Evolutionary conservation across 768 basidiomycete species (phyloP).

Genomic region (Lyophyllum semitale): DNA sequence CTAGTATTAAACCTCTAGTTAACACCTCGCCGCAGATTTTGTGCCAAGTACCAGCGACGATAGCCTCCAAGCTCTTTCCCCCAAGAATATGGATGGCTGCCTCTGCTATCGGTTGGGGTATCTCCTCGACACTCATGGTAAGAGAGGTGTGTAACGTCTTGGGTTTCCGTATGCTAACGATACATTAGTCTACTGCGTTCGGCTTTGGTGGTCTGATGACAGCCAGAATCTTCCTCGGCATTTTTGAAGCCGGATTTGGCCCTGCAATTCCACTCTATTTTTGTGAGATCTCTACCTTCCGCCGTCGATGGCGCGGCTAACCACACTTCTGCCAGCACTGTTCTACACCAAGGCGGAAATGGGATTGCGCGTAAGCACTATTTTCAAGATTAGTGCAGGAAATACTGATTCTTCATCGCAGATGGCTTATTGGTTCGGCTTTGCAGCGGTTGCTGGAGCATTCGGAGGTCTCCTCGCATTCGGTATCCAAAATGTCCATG

Average conservation of each 20-base stretch:
- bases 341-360: constrained; percentile 79
- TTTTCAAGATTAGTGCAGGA: background rate
- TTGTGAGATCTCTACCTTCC: constrained; percentile 44
- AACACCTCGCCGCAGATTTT: constrained; percentile 52
- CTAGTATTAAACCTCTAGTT: background rate
- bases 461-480: constrained; percentile 86
- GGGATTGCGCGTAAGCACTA: constrained; percentile 57
- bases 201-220: constrained; percentile 60
- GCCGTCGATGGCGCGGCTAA: background rate
- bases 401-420: constrained; percentile 15
- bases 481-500: constrained; percentile 65
- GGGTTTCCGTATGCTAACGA: background rate
- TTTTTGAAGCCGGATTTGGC: constrained; percentile 79
- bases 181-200: constrained; percentile 59
- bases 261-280: constrained; percentile 80
- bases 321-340: constrained; percentile 45
- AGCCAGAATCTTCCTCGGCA: constrained; percentile 63
- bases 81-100: constrained; percentile 69
- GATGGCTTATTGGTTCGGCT: constrained; percentile 83
- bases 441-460: constrained; percentile 82
- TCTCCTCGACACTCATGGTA: constrained; percentile 75
- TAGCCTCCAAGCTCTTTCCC: constrained; percentile 66
- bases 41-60: constrained; percentile 65
- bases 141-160: constrained; percentile 9
- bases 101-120: constrained; percentile 72